Base-by-base conservation (phyloP, 176 grass and related monocot species). In the Musa schizocarpa region DNA sequence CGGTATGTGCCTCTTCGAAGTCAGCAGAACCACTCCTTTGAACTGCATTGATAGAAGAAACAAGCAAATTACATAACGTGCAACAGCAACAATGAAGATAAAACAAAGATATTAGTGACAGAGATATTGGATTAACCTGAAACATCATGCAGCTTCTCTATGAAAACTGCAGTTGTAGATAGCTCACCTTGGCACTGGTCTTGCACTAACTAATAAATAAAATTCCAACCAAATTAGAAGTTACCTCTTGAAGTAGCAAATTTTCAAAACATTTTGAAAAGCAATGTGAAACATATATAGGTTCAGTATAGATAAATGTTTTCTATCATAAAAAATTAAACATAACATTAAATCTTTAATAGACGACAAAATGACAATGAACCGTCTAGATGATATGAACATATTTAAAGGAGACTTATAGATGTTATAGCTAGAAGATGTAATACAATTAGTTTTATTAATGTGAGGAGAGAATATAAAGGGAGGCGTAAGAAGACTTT, bases 61-160 rank as follows among this genome's bases (percentile, higher is more conserved):
- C 20, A 25, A 17, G 23, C 9, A 73, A 16, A 21, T 17, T 17
- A 20, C 16, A n/a, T 3, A 53, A 73, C 3, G 11, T 49, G 16
- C 14, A 50, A 69, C 2, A 74, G 23, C 9, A 73, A 26, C 6
- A 57, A 74, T 12, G 3, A 55, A 19, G 2, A 55, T 2, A 9
- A 57, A 9, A 16, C 1, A 19, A 20, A 74, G 14, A 2, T n/a
- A 27, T 0, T 13, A 16, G 52, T 49, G 20, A 69, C 8, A 22
- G 14, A 69, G 48, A 20, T 53, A 48, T 27, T 72, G 17, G 49
- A 74, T 56, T 65, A 73, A 97, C 94, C 94, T 89, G 94, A 76
- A 79, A 97, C 84, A 64, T 97, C 88, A 81, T 97, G 94, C 43
- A 91, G 65, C 78, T 76, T 89, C 27, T 72, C 88, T 78, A 90